Evolutionary conservation across 148 eudicot genomes (phyloP), one percentile per base, ranked within the genome.

Genomic region (Persicaria tinctoria): DNA sequence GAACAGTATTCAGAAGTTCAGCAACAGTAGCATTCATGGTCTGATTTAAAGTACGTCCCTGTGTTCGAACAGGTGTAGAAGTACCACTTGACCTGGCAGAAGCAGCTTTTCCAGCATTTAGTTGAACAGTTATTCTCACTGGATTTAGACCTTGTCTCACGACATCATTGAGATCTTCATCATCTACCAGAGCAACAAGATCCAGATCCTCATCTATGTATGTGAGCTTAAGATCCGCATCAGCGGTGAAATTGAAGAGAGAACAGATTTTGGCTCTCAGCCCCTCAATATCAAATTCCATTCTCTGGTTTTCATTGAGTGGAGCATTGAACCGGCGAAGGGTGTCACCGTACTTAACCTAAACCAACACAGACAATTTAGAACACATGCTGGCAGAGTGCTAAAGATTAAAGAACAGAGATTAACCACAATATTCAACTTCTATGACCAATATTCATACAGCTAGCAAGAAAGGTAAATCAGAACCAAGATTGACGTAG

Each of bases 131-230:
- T 20, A 96, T 86, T 82, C 99, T 84, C 54, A 92, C 75, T 16
- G 99, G 99, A 82, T 96, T 80, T 68, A 92, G 78, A 49, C 77
- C 86, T 79, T 96, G 99, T 41, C 69, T 85, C 75, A 89, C 78
- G 8, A 87, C 87, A 86, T 96, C 99, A 69, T 51, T 77, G 38
- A 96, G 83, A 79, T 96, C 99, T 57, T 90, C 93, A 46, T 96
- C 91, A 44, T 92, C 93, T 14, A 68, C 97, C 68, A 96, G 91
- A 17, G 94, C 80, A 27, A 96, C 93, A 13, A 78, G 51, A 82
- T 96, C 99, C 59, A 75, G 76, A 75, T 96, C 99, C 81, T 96
- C 99, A 79, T 96, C 99, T 73, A 79, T 20, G 66, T 96, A 96
- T 9, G 97, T 92, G 50, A 96, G 80, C 8, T 72, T 59, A 16